Evolutionary conservation across 768 basidiomycete genomes (phyloP), one percentile per base, ranked within the genome.

Genomic region (Phylloporus scabripes): DNA sequence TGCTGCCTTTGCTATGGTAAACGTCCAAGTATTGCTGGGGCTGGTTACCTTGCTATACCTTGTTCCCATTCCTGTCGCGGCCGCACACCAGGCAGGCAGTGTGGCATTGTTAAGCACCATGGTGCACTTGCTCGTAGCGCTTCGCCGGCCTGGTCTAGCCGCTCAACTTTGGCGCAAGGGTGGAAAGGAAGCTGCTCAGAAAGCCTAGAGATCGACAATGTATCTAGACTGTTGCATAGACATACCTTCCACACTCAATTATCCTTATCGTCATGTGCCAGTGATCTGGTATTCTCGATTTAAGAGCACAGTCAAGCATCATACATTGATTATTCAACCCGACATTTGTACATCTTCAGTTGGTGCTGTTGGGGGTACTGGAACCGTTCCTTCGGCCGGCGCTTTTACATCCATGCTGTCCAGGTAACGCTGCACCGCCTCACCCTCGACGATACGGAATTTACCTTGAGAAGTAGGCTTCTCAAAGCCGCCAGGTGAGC

Each of bases 51-150:
- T 98, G 20, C 65, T 97, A 11, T 95, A 95, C 67, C 78, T 97
- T 32, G 96, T 98, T 2, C 96, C 96, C 1, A 79, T 92, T 1
- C 90, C 90, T 2, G 71, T 98, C 3, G 96, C 96, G 7, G 92
- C 95, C 11, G 78, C 85, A 28, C 96, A 99, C 64, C 96, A 99
- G 66, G 95, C 92, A 0, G 96, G 95, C 5, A 95, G 92, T 59
- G 87, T 98, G 7, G 76, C 85, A 33, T 72, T 99, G 7, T 71
- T 99, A 41, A 93, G 87, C 18, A 79, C 87, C 5, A 81, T 92
- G 76, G 65, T 92, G 2, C 91, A 91, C 44, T 64, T 94, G 3
- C 70, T 87, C 6, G 75, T 88, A 15, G 75, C 82, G 0, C 67
- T 97, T 48, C 75, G 92, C 31, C 72, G 77, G 48, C 94, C 93